A percentile compares a stretch with the other conserved stretches of the same genome.
Conservation (phyloP, 805 yeast species). For the Metschnikowia gelsemii region DNA sequence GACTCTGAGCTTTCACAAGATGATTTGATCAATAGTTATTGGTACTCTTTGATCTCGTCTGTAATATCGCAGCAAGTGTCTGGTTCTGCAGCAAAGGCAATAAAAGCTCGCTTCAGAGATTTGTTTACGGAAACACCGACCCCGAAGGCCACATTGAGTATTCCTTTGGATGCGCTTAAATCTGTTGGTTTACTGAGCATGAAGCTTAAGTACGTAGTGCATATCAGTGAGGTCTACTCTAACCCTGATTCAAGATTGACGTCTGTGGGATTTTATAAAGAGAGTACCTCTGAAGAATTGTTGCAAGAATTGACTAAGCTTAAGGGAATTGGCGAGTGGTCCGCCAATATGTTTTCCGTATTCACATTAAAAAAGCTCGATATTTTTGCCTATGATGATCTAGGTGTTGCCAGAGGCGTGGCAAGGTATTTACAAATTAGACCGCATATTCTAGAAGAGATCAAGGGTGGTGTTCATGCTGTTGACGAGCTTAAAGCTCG, state of each 20-base stretch:
- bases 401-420: slow-evolving; percentile 84
- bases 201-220: slow-evolving; percentile 62
- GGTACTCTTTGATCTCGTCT: slow-evolving; percentile 38
- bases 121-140: slow-evolving; percentile 46
- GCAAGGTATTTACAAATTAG: slow-evolving; percentile 58
- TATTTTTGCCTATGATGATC: slow-evolving; percentile 73
- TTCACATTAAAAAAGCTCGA: slow-evolving; percentile 68
- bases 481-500: slow-evolving; percentile 34
- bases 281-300: slow-evolving; percentile 45
- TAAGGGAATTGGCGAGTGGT: slow-evolving; percentile 83
- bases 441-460: slow-evolving; percentile 46
- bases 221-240: slow-evolving; percentile 53
- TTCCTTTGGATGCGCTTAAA: slow-evolving; percentile 50
- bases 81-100: slow-evolving; percentile 76
- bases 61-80: slow-evolving; percentile 74
- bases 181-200: slow-evolving; percentile 66
- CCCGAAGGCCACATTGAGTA: slow-evolving; percentile 46
- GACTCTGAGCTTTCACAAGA: slow-evolving; percentile 2
- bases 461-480: slow-evolving; percentile 36
- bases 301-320: slow-evolving; percentile 48
- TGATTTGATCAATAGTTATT: slow-evolving; percentile 30
- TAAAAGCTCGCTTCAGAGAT: slow-evolving; percentile 46
- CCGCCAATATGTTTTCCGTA: slow-evolving; percentile 81
- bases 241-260: slow-evolving; percentile 35
- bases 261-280: slow-evolving; percentile 36